phyloP scores from a whole-genome alignment of 805 yeast species.

The Lachancea kluyveri region DNA sequence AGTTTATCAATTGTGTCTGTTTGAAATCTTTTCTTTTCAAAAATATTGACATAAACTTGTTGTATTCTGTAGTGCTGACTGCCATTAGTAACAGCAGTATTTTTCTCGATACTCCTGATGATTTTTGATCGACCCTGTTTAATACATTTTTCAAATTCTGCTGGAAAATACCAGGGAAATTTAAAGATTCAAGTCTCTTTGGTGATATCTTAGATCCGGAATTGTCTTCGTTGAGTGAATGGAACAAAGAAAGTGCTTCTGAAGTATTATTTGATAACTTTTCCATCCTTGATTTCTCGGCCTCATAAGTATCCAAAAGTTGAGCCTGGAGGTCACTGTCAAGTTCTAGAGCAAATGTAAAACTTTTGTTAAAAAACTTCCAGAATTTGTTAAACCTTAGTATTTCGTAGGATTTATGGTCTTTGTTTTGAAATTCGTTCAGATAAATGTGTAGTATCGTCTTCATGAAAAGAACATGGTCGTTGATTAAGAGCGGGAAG shows the following conservation, averaged over 20 bases:
- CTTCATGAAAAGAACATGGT: constrained; percentile 31
- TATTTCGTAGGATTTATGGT: constrained; percentile 18
- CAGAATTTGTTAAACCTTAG: constrained; percentile 27
- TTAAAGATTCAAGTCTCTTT: constrained; percentile 5
- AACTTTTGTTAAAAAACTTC: constrained; percentile 29
- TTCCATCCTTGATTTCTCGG: constrained; percentile 23
- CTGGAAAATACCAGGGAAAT: constrained; percentile 27
- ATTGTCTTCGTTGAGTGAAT: constrained; percentile 11
- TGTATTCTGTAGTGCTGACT: constrained; percentile 22
- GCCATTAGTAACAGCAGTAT: constrained; percentile 20
- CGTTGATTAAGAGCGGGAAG: constrained; percentile 34
- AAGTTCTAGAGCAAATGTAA: constrained; percentile 23
- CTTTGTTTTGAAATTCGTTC: constrained; percentile 19
- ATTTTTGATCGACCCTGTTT: constrained; percentile 5
- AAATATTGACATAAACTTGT: constrained; percentile 27
- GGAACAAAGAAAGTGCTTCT: constrained; percentile 11
- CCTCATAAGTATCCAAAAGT: constrained; percentile 23
- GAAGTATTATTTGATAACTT: constrained; percentile 16
- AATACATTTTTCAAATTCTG: constrained; percentile 22
- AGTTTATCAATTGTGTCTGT: constrained; percentile 14
- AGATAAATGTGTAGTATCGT: constrained; percentile 24
- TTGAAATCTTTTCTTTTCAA: constrained; percentile 26
- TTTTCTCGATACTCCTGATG: constrained; percentile 10
- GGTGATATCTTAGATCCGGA: not conserved
- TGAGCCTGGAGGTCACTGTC: constrained; percentile 25